Base-by-base conservation (phyloP, 495 filamentous ascomycete genomes). In the Chaetomidium leptoderma region DNA sequence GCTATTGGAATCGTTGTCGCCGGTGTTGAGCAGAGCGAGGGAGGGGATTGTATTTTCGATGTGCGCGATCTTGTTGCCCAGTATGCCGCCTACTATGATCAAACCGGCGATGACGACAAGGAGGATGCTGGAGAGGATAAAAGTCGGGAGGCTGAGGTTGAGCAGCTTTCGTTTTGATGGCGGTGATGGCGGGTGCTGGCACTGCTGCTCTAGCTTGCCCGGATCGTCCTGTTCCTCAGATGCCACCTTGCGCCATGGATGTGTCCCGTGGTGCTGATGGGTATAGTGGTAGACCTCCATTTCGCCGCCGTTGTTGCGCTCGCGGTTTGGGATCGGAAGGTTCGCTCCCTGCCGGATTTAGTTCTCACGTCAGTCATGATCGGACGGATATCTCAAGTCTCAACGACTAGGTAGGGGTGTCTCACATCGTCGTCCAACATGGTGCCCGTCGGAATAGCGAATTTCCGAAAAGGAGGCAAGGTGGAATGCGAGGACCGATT, bases 361-460 rank as follows among this genome's bases (percentile, higher is more conserved):
- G 19, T 16, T 33, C 21, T 19, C 8, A 26, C 13, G 33, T 53
- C 26, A 39, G 37, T 21, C 3, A 1, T 11, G 5, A 11, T 13
- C 3, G 6, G 29, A 16, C 10, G 8, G 6, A 8, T 3, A n/a
- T 7, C 1, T 53, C 10, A 19, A 30, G 23, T n/a, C n/a, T n/a
- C n/a, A n/a, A n/a, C n/a, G n/a, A n/a, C n/a, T n/a, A n/a, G 13
- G 2, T 17, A 27, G 13, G 14, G 36, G 19, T 24, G 2, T 53
- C 33, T 53, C 10, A 53, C 49, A 30, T 53, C 49, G 49, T 53
- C 49, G 49, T 40, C 49, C 23, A 23, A 7, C 49, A 53, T 53
- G 24, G 17, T 53, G 36, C 23, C 16, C 19, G 32, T 23, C 3
- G 14, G 30, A 29, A 32, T 24, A 16, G 24, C n/a, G 23, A 24